Percentiles rank a stretch among this genome's conserved stretches.
These are phyloP conservation scores for Anisodus tanguticus DNA, from an alignment of 257 asterid genomes.

Conservation along the genomic window DNA sequence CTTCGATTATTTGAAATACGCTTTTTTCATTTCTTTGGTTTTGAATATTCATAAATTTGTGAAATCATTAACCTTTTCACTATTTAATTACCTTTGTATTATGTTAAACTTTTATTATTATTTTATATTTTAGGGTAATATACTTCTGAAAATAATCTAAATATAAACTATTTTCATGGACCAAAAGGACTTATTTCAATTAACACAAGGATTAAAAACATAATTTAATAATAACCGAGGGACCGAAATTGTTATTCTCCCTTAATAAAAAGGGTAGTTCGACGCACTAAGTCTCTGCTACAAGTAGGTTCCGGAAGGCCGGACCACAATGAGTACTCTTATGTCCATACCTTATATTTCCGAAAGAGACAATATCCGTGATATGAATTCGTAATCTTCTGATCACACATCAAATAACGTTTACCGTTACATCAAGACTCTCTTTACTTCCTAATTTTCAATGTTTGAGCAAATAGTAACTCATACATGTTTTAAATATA, in stretches of 20 bases:
- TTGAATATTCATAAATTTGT: not conserved
- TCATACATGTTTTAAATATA: not conserved
- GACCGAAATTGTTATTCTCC: accelerated
- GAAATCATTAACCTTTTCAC: not conserved
- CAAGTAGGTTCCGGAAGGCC: not conserved
- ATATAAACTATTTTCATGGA: too few species aligned
- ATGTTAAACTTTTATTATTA: not conserved
- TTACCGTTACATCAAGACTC: not conserved
- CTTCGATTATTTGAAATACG: not conserved
- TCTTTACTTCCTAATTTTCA: too few species aligned
- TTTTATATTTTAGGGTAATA: not conserved
- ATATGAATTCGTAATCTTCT: accelerated
- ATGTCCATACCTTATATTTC: too few species aligned
- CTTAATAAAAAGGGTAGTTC: not conserved
- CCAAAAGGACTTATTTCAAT: not conserved
- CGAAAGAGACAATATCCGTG: accelerated
- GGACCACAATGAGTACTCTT: not conserved
- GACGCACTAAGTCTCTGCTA: accelerated
- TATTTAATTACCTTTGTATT: not conserved
- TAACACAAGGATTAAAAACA: accelerated
- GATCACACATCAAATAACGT: not conserved
- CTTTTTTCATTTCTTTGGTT: not conserved
- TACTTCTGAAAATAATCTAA: not conserved
- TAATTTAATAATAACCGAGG: accelerated
- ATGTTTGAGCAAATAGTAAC: not conserved